Evolutionary conservation across 2,329 filamentous ascomycete genomes (phyloP).

Genomic region (Emergomyces africanus): DNA sequence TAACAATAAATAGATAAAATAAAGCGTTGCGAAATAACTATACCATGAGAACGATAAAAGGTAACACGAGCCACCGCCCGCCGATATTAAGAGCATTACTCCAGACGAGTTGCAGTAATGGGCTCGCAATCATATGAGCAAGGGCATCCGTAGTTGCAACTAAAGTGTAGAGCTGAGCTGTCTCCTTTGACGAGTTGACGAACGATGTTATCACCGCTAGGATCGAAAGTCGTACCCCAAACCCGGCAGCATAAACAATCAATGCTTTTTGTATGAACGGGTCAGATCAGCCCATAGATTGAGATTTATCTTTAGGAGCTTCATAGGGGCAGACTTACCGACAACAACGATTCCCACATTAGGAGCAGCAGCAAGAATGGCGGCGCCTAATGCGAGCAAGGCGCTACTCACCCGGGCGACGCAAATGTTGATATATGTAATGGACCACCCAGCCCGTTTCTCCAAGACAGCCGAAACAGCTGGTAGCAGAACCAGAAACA

Average conservation of each 20-base stretch:
- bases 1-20: too few species aligned
- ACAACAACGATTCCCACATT: too few species aligned
- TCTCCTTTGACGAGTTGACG: not conserved
- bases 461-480: not conserved
- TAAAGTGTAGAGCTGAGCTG: not conserved
- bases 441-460: not conserved
- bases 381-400: not conserved
- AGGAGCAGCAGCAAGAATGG: too few species aligned
- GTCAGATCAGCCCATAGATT: not conserved
- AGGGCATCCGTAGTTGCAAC: not conserved
- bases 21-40: not conserved
- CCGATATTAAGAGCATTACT: not conserved
- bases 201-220: conserved; percentile 1
- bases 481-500: not conserved
- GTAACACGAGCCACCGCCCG: not conserved
- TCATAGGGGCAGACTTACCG: too few species aligned
- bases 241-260: not conserved
- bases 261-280: not conserved
- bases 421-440: not conserved
- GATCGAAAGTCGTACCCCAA: not conserved
- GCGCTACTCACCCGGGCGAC: not conserved
- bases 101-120: not conserved
- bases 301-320: too few species aligned
- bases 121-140: conserved; percentile 1
- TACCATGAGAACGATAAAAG: not conserved